Percentiles rank a stretch among this genome's conserved stretches.
These are phyloP conservation scores for Fusarium irregulare DNA, from an alignment of 2,329 filamentous ascomycete genomes.

Conservation along the genomic window DNA sequence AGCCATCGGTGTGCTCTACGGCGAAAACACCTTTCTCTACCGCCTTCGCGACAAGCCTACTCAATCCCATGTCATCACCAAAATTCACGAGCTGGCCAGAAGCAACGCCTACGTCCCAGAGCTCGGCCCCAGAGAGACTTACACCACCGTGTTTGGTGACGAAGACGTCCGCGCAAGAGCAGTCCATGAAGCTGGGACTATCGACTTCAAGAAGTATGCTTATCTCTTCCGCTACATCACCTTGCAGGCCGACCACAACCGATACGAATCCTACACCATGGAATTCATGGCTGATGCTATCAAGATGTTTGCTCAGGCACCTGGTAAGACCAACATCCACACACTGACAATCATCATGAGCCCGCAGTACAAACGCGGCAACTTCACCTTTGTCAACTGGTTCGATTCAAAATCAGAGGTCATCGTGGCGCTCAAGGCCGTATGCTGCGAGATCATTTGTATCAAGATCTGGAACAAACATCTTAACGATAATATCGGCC, in stretches of 20 bases:
- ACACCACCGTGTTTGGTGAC: background rate
- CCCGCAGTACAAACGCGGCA: conserved; percentile 37
- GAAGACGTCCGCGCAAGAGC: conserved; percentile 8
- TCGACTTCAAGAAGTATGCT: conserved; percentile 52
- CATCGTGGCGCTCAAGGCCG: conserved; percentile 45
- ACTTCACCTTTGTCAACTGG: conserved; percentile 53
- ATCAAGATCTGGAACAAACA: conserved; percentile 50
- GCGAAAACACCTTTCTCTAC: conserved; percentile 61
- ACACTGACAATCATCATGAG: conserved; percentile 58
- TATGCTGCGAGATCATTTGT: conserved; percentile 53
- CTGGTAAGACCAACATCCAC: conserved; percentile 48
- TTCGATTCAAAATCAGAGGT: conserved; percentile 48
- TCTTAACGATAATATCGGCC: conserved; percentile 20
- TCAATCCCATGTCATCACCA: conserved; percentile 20
- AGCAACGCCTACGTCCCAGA: conserved; percentile 29
- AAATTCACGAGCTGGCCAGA: conserved; percentile 27
- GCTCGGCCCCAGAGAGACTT: background rate
- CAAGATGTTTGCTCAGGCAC: conserved; percentile 48
- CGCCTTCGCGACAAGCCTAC: conserved; percentile 54
- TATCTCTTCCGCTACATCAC: conserved; percentile 55
- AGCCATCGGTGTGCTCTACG: conserved; percentile 58
- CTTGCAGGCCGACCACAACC: conserved; percentile 58
- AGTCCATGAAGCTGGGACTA: conserved; percentile 35
- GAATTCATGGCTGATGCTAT: conserved; percentile 53
- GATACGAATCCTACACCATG: conserved; percentile 44